These are phyloP conservation scores for Solanum hybrid DNA, from an alignment of 305 asterid genomes.

Conservation along the genomic window DNA sequence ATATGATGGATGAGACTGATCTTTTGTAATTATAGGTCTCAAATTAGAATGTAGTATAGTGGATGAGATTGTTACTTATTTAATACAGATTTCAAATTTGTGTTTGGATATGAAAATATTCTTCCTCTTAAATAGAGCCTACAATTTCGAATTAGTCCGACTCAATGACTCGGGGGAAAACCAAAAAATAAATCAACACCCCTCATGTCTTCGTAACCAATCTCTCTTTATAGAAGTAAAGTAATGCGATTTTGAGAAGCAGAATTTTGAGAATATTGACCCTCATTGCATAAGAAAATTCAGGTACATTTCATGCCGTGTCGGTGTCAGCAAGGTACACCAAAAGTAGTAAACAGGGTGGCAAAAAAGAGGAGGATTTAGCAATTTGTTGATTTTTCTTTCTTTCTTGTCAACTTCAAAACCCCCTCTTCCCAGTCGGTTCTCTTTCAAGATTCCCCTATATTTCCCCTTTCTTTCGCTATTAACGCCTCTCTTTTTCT, in stretches of 20 bases:
- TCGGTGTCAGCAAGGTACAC: neutral
- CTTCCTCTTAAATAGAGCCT: accelerated
- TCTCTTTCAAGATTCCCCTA: neutral
- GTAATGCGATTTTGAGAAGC: neutral
- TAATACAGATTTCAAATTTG: too few relatives aligned
- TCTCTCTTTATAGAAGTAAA: neutral
- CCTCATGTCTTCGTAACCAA: neutral
- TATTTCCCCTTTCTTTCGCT: neutral
- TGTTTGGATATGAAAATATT: too few relatives aligned
- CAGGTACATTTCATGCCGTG: neutral
- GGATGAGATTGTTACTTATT: accelerated
- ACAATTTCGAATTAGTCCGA: too few relatives aligned
- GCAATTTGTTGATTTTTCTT: neutral
- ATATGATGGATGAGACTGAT: neutral
- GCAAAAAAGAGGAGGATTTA: neutral
- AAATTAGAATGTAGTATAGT: neutral
- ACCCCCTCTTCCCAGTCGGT: neutral
- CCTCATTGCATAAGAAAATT: neutral
- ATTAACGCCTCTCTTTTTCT: conserved; percentile 1
- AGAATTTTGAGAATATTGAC: neutral
- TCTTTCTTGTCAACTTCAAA: conserved; percentile 3
- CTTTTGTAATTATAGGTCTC: neutral
- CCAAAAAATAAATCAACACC: neutral
- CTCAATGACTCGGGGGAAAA: neutral
- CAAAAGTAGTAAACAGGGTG: neutral